Base-by-base conservation (phyloP, 2,329 filamentous ascomycete species). In the Fusarium coicis region DNA sequence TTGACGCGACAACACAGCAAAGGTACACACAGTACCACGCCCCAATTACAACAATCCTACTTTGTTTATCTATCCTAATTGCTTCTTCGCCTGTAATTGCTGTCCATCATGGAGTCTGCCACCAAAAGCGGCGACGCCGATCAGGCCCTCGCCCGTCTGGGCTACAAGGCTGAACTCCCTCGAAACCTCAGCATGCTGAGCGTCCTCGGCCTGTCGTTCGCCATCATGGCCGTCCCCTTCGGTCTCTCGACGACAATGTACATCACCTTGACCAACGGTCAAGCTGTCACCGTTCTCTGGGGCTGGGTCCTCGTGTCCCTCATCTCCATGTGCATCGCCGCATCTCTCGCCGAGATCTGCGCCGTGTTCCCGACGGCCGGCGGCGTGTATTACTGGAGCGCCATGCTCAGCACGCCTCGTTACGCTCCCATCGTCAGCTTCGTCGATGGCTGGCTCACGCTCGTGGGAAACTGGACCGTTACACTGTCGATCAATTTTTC, bases 371-470 rank as follows among this genome's bases (percentile, higher is more conserved):
- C 86, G 0, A 87, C 85, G 10, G 88, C 88, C 18, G 89, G 88
- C 73, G 91, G 89, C 36, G 88, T 92, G 80, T 94, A 94, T 77
- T 92, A 94, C 82, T 94, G 92, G 92, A 92, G 91, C 12, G 91
- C 92, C 63, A 85, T 90, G 77, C 86, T 94, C 73, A 87, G 88
- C 66, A 90, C 90, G 80, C 86, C 86, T 72, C 82, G 81, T 55
- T 93, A 88, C 85, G 88, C 89, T 32, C 89, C 90, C 1, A 80
- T 91, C 30, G 87, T 93, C 40, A 92, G 90, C 53, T 94, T 92
- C 85, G 87, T 92, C 67, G 93, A 92, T 5, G 92, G 92, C 50
- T 94, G 92, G 92, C 92, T 92, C 74, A 92, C 90, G 70, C 88
- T 91, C 59, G 91, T 91, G 39, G 92, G 91, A 50, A 93, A 92